Conservation (phyloP, 1,284 basidiomycete genomes). For the Neotropicomus parvogracilis region DNA sequence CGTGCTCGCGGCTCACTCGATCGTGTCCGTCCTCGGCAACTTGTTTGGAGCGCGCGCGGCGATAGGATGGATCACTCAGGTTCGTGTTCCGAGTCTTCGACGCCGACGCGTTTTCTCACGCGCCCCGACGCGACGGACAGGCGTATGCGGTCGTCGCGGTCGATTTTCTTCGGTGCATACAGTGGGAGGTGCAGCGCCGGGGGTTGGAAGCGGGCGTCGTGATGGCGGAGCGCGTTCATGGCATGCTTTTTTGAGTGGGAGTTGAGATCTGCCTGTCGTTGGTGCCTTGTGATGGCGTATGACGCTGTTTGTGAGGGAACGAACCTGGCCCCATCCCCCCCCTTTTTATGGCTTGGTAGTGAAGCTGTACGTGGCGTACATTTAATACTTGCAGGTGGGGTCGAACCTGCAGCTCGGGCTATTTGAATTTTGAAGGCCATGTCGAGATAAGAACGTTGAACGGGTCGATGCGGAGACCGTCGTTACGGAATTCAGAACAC, state of each 20-base stretch:
- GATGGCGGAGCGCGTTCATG: not conserved
- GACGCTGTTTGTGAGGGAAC: too few relatives aligned
- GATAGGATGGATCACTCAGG: constrained; percentile 1
- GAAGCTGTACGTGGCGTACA: too few relatives aligned
- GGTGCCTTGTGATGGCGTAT: too few relatives aligned
- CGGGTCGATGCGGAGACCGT: too few relatives aligned
- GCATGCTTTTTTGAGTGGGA: not conserved
- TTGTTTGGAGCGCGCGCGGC: not conserved
- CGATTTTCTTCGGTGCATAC: constrained; percentile 14
- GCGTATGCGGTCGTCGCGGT: not conserved
- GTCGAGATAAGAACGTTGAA: too few relatives aligned
- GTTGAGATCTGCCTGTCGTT: too few relatives aligned
- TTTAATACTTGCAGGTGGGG: too few relatives aligned
- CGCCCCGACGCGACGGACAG: constrained; percentile 7
- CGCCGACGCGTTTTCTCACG: constrained; percentile 1
- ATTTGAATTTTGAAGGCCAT: too few relatives aligned
- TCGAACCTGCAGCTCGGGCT: too few relatives aligned
- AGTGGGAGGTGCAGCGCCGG: constrained; percentile 14
- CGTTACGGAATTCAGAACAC: too few relatives aligned
- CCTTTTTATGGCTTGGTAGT: too few relatives aligned
- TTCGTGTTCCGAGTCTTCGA: constrained; percentile 5
- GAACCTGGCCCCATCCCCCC: too few relatives aligned
- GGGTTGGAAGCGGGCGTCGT: not conserved
- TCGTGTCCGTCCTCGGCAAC: not conserved
- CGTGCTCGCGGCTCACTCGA: not conserved